Percentiles rank a stretch among this genome's conserved stretches.
Conservation (phyloP, 371 early-diverging fungal species). For the Mortierella sp. region DNA sequence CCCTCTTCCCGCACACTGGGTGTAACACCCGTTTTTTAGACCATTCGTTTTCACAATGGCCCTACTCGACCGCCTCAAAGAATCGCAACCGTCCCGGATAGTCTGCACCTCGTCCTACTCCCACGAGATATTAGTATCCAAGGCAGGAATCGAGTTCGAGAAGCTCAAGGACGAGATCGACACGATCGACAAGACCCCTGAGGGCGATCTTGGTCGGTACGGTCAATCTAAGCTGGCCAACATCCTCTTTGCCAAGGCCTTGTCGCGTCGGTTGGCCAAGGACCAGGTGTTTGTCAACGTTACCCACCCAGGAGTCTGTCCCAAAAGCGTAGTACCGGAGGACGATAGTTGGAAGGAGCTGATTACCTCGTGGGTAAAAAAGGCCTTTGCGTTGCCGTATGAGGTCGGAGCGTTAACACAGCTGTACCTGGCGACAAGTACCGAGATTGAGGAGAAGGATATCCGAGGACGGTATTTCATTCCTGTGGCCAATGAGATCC, state of each 20-base stretch:
- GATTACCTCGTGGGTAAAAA: not conserved
- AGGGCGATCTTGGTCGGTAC: no score
- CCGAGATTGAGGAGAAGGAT: conserved; percentile 69
- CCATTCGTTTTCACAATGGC: conserved; percentile 74
- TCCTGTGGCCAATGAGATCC: conserved; percentile 25
- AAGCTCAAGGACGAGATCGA: conserved; percentile 18
- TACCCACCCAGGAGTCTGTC: conserved; percentile 59
- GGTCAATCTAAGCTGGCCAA: conserved; percentile 75
- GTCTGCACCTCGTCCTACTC: conserved; percentile 60
- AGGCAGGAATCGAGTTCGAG: conserved; percentile 42
- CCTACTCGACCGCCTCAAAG: conserved; percentile 68
- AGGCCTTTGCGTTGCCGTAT: conserved; percentile 43
- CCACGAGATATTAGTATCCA: conserved; percentile 13
- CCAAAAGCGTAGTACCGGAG: no score
- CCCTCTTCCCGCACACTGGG: no score
- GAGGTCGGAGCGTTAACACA: conserved; percentile 72
- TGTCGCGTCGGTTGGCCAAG: conserved; percentile 59
- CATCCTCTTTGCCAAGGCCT: conserved; percentile 65
- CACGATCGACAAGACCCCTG: conserved; percentile 33
- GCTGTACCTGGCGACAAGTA: conserved; percentile 70
- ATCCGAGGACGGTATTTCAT: conserved; percentile 68
- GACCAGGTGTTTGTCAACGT: conserved; percentile 68
- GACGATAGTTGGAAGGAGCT: conserved; percentile 2
- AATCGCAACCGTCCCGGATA: conserved; percentile 56
- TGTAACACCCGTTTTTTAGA: no score